These are phyloP conservation scores for Nicotiana tomentosiformis DNA, from an alignment of 257 asterid genomes.

Conservation along the genomic window DNA sequence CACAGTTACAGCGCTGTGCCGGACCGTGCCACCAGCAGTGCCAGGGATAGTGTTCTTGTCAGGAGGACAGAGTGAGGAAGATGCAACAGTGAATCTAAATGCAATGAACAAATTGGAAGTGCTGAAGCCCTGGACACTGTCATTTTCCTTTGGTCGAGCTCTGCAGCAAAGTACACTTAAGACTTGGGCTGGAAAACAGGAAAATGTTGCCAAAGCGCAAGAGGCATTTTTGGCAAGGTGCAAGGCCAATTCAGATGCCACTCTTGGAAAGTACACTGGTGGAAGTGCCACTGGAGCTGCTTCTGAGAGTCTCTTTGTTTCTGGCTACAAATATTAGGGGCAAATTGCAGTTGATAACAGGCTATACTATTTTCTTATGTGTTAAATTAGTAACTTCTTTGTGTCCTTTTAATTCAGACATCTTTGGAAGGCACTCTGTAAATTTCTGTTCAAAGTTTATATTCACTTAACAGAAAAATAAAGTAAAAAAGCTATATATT, in stretches of 20 bases:
- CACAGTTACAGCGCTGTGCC: conserved; percentile 62
- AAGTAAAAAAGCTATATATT: not conserved
- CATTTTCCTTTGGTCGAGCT: conserved; percentile 81
- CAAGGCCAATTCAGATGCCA: conserved; percentile 78
- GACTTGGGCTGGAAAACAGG: conserved; percentile 72
- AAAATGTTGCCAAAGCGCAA: conserved; percentile 72
- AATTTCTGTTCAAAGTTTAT: not conserved
- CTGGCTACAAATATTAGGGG: conserved; percentile 55
- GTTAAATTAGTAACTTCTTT: not conserved
- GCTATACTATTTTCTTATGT: not conserved
- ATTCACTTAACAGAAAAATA: not conserved
- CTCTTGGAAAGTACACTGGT: conserved; percentile 58
- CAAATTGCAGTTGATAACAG: not conserved
- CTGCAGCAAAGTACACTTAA: conserved; percentile 78
- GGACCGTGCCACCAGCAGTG: conserved; percentile 89
- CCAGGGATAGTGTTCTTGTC: conserved; percentile 81
- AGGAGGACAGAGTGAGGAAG: conserved; percentile 90
- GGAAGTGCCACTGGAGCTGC: conserved; percentile 56
- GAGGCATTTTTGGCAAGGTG: conserved; percentile 55
- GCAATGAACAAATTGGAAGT: conserved; percentile 73
- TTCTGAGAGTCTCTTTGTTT: conserved; percentile 53
- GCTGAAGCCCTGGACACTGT: conserved; percentile 72
- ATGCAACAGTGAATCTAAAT: conserved; percentile 60
- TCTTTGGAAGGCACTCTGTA: not conserved
- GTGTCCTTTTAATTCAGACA: not conserved